Base-by-base conservation (phyloP, 2,329 filamentous ascomycete genomes). In the Fusarium staphyleae region DNA sequence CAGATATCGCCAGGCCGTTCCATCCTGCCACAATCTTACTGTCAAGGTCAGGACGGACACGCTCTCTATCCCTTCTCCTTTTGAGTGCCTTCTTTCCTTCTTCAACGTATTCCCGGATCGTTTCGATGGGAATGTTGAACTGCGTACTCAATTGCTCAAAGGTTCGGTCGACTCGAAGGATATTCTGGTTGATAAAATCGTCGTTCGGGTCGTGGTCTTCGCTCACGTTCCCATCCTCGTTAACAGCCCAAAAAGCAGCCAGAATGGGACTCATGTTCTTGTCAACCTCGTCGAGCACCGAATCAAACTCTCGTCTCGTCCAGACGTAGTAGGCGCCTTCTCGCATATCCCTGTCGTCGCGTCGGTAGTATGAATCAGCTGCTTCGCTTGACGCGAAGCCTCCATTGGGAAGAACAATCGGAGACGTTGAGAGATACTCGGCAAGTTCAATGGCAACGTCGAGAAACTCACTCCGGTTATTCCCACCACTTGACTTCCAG, bases 291-390 rank as follows among this genome's bases (percentile, higher is more conserved):
- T 72, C 70, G 2, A 97, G 80, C 3, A 96, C 84, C 10, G 85
- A 82, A 55, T 92, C 87, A 54, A 98, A 88, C 69, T 98, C 93
- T 44, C 91, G 89, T 44, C 88, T 78, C 1, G 93, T 96, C 93
- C 93, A 99, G 3, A 97, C 84, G 66, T 98, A 97, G 70, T 91
- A 98, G 0, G 93, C 93, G 0, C 95, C 95, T 73, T 98, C 93
- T 28, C 89, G 85, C 78, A 93, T 92, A 47, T 96, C 89, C 4
- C 80, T 82, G 66, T 96, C 91, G 2, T 87, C 86, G n/a, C 82
- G 83, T 26, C 84, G 83, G 43, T 89, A 88, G 45, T 85, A 81
- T 1, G 92, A 96, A 71, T 97, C 93, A 0, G 95, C 93, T 54
- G 96, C 91, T 74, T 98, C 93, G 36, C 91, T 92, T 0, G 91